Evolutionary conservation across 75 land plant species (phyloP).

Genomic region (Pinus albicaulis): DNA sequence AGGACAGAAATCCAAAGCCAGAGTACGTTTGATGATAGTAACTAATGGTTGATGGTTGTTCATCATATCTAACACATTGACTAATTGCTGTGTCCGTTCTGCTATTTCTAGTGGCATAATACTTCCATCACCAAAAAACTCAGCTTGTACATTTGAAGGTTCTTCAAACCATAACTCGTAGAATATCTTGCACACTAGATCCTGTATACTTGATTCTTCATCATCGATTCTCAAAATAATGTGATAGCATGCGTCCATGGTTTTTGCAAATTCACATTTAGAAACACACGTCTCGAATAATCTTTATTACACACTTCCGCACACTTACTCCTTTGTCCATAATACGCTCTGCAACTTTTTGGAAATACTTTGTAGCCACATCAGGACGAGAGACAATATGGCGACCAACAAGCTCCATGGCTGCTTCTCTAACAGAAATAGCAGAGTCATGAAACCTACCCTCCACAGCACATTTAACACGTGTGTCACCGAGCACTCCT

Average conservation of each 20-base stretch:
- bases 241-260: constrained; percentile 78
- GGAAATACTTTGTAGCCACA: constrained; percentile 96
- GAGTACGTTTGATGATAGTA: constrained; percentile 78
- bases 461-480: constrained; percentile 95
- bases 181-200: constrained; percentile 97
- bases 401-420: constrained; percentile 96
- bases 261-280: constrained; percentile 63
- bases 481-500: constrained; percentile 86
- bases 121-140: constrained; percentile 69
- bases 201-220: constrained; percentile 98
- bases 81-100: constrained; percentile 88
- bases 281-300: constrained; percentile 85
- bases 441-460: constrained; percentile 97
- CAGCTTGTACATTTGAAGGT: constrained; percentile 44
- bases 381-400: constrained; percentile 98
- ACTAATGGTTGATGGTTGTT: constrained; percentile 80
- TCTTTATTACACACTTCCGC: constrained; percentile 94
- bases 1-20: constrained; percentile 83
- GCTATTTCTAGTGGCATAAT: constrained; percentile 77
- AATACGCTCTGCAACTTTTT: constrained; percentile 89
- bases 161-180: constrained; percentile 99
- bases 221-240: constrained; percentile 93
- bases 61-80: constrained; percentile 75
- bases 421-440: constrained; percentile 97
- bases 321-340: constrained; percentile 99